Base-by-base conservation (phyloP, 1,139 yeast genomes). In the Scheffersomyces segobiensis region DNA sequence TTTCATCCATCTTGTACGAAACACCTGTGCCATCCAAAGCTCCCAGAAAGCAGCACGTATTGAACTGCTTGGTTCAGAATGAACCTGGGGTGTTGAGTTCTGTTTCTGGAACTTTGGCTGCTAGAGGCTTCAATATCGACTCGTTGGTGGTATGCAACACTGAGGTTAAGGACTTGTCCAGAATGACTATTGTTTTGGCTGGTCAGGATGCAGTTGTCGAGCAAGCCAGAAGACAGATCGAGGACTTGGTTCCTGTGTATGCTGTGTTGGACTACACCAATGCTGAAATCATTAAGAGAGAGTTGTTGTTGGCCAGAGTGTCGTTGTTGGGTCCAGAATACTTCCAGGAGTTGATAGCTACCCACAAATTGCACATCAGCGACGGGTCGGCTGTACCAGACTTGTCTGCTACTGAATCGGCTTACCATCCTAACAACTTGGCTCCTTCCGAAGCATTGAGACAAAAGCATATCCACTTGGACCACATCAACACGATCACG, bases 161-260 rank as follows among this genome's bases (percentile, higher is more conserved):
- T 46, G 98, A 95, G 74, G 98, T 95, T 62, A 88, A 89, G 76
- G 98, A 95, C 73, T 83, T 95, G 66, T 91, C 97, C 47, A 86
- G 99, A 73, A 95, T 95, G 99, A 95, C 99, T 14, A 91, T 95
- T 69, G 97, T 92, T 46, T 82, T 95, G 69, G 89, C 88, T 60
- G 99, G 98, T 60, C 97, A 93, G 73, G 97, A 93, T 70, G 97
- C 96, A 32, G 95, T 95, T 59, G 89, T 95, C 67, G 99, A 95
- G 75, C 99, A 95, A 80, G 98, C 98, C n/a, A 87, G 99, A 74
- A 88, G 98, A 74, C 99, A 95, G 76, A 90, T 95, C 64, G 99
- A 95, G 78, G 98, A 95, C 70, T 84, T 95, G 72, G 99, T 95
- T 32, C 99, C 99, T 5, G 98, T 95, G 49, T 95, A 96, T 80